Percentiles rank a stretch among this genome's conserved stretches.
Evolutionary conservation across 306 rosid species (phyloP).

Genomic region (Begonia peltatifolia): DNA sequence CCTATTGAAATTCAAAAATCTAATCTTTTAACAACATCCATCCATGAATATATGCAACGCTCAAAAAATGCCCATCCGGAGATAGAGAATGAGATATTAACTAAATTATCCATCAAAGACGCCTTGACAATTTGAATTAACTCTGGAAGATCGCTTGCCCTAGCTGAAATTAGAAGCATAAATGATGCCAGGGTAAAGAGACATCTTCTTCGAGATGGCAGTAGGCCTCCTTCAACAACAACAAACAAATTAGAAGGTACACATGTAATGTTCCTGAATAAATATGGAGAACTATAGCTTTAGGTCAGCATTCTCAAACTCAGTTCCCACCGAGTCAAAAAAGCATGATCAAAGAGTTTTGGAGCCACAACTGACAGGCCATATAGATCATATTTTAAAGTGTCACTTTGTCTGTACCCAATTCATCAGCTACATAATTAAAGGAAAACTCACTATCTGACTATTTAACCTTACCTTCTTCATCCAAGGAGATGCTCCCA

Average conservation of each 20-base stretch:
- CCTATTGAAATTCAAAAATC: constrained; percentile 32
- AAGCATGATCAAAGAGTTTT: too few species aligned
- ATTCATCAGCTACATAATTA: too few species aligned
- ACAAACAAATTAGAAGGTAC: constrained; percentile 7
- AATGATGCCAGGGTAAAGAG: constrained; percentile 69
- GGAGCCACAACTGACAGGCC: too few species aligned
- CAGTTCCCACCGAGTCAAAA: too few species aligned
- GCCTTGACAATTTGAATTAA: constrained; percentile 58
- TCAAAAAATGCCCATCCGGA: not conserved
- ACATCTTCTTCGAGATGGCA: constrained; percentile 72
- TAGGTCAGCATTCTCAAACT: too few species aligned
- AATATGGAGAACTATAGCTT: too few species aligned
- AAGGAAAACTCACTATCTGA: too few species aligned
- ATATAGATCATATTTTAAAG: too few species aligned
- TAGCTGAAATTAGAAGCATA: constrained; percentile 77
- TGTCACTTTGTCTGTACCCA: too few species aligned
- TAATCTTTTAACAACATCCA: constrained; percentile 7
- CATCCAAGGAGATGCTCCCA: constrained; percentile 42
- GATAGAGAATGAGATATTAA: constrained; percentile 18
- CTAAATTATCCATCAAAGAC: constrained; percentile 33
- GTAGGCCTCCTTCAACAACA: constrained; percentile 51
- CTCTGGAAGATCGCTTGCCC: constrained; percentile 48
- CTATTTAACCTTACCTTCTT: constrained; percentile 39
- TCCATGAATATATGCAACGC: not conserved
- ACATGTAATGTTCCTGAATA: too few species aligned